These are phyloP conservation scores for Fusarium sp. DNA, from an alignment of 2,329 filamentous ascomycete species.

Conservation along the genomic window DNA sequence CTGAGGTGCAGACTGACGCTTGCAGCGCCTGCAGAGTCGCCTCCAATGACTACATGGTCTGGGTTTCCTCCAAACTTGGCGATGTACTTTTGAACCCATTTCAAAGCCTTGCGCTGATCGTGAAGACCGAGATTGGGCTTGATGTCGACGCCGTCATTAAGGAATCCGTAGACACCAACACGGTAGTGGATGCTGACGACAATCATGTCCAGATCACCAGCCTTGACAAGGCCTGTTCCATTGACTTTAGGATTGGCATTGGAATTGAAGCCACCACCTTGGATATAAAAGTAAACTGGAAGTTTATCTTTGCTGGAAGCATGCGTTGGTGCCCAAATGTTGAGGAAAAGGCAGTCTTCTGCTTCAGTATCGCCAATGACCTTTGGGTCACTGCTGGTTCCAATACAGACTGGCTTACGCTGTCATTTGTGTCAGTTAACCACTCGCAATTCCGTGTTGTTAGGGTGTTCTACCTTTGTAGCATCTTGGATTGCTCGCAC, in stretches of 20 bases:
- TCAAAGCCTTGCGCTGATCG: slow-evolving; percentile 75
- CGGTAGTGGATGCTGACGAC: slow-evolving; percentile 83
- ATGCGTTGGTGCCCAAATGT: slow-evolving; percentile 70
- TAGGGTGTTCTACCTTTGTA: slow-evolving; percentile 57
- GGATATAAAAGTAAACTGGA: slow-evolving; percentile 71
- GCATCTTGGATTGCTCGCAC: slow-evolving; percentile 64
- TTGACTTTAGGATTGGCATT: slow-evolving; percentile 66
- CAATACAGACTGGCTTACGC: slow-evolving; percentile 49
- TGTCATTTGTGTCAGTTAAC: slow-evolving; percentile 22
- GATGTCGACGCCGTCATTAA: slow-evolving; percentile 68
- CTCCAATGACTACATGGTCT: slow-evolving; percentile 74
- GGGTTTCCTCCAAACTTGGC: slow-evolving; percentile 76
- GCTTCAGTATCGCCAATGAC: slow-evolving; percentile 49
- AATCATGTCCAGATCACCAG: slow-evolving; percentile 70
- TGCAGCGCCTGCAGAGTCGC: slow-evolving; percentile 75
- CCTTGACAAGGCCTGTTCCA: slow-evolving; percentile 68
- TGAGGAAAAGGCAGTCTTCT: slow-evolving; percentile 78
- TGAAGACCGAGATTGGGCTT: slow-evolving; percentile 76
- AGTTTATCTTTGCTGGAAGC: slow-evolving; percentile 63
- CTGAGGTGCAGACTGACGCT: slow-evolving; percentile 74
- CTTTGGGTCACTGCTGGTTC: slow-evolving; percentile 43
- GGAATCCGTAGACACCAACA: slow-evolving; percentile 79
- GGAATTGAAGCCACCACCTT: slow-evolving; percentile 71
- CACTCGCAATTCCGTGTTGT: rapidly evolving
- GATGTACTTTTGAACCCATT: slow-evolving; percentile 78